A percentile compares a stretch with the other conserved stretches of the same genome.
Evolutionary conservation across 306 rosid species (phyloP).

Genomic region (Prunus fruticosa): DNA sequence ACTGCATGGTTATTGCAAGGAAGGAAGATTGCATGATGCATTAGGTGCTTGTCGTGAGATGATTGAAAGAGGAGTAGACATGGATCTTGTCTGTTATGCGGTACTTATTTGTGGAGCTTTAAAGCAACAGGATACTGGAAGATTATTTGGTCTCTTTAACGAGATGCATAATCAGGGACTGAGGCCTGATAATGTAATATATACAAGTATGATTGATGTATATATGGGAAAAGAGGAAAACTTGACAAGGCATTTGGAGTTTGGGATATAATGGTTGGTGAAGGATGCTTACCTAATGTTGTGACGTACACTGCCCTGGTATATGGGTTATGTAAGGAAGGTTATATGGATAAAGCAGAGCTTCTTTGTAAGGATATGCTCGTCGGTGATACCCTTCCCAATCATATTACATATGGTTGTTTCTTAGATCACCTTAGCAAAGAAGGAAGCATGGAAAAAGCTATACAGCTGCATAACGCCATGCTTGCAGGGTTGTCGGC

Average conservation of each 20-base stretch:
- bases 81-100: slow-evolving; percentile 85
- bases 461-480: slow-evolving; percentile 64
- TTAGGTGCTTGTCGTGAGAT: slow-evolving; percentile 62
- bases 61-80: slow-evolving; percentile 66
- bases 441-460: slow-evolving; percentile 78
- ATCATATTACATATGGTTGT: slow-evolving; percentile 73
- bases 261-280: slow-evolving; percentile 73
- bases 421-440: slow-evolving; percentile 65
- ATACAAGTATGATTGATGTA: slow-evolving; percentile 81
- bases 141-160: slow-evolving; percentile 50
- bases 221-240: slow-evolving; percentile 65
- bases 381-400: slow-evolving; percentile 45
- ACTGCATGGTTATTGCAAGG: slow-evolving; percentile 75
- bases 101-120: slow-evolving; percentile 67
- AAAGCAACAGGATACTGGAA: slow-evolving; percentile 52
- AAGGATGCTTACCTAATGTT: slow-evolving; percentile 72
- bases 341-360: slow-evolving; percentile 63
- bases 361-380: slow-evolving; percentile 62
- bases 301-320: slow-evolving; percentile 83
- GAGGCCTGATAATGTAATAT: slow-evolving; percentile 72
- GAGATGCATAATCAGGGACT: slow-evolving; percentile 64
- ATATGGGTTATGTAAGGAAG: slow-evolving; percentile 79
- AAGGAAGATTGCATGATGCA: slow-evolving; percentile 82
- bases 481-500: slow-evolving; percentile 66
- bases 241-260: slow-evolving; percentile 56